Percentiles rank a stretch among this genome's conserved stretches.
Conservation (phyloP, 169 alveolate genomes). For the Plasmodium inui region DNA sequence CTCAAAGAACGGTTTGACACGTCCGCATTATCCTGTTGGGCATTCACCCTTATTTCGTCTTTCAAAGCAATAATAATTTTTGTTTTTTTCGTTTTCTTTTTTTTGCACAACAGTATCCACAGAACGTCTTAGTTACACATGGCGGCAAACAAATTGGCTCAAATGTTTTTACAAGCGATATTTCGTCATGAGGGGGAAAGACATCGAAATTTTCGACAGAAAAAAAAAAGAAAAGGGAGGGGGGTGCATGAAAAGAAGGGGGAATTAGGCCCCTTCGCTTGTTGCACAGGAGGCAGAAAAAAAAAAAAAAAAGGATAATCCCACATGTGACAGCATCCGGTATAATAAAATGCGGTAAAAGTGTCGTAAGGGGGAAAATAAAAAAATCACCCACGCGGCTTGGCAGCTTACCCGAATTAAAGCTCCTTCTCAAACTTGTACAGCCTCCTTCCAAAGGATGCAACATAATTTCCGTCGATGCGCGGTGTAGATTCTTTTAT, state of each 20-base stretch:
- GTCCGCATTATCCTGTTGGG: not conserved
- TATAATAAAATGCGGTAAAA: not conserved
- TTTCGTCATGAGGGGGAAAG: not conserved
- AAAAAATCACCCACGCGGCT: not conserved
- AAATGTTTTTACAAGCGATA: not conserved
- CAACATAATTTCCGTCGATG: not conserved
- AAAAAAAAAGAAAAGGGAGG: not conserved
- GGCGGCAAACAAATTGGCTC: not conserved
- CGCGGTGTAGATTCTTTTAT: not conserved
- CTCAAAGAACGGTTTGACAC: not conserved
- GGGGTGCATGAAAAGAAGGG: not conserved
- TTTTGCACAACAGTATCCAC: not conserved
- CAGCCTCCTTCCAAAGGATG: not conserved
- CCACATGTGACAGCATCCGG: not conserved
- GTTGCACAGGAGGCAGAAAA: not conserved
- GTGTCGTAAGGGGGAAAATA: not conserved
- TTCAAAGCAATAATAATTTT: not conserved
- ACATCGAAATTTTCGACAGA: conserved; percentile 2
- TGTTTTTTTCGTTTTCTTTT: not conserved
- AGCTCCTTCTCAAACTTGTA: not conserved
- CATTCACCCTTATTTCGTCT: not conserved
- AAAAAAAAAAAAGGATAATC: not conserved
- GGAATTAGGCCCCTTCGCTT: not conserved
- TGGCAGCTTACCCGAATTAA: not conserved
- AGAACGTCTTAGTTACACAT: not conserved